These are phyloP conservation scores for Fraxinus americana DNA, from an alignment of 257 asterid species.

Conservation along the genomic window DNA sequence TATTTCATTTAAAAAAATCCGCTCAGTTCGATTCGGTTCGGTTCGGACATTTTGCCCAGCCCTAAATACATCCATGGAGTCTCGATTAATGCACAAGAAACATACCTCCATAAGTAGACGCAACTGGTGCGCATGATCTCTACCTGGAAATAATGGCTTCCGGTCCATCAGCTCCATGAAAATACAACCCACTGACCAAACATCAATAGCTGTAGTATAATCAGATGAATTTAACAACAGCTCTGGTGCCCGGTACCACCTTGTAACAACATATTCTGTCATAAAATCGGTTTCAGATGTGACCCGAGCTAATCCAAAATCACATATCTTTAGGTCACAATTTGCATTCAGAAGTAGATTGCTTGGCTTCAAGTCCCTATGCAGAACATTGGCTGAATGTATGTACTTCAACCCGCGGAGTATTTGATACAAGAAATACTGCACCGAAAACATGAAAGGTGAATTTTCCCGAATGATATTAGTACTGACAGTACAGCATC, in stretches of 20 bases:
- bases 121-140: conserved; percentile 96
- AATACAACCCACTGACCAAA: conserved; percentile 99
- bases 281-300: conserved; percentile 92
- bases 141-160: conserved; percentile 92
- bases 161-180: conserved; percentile 99
- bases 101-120: conserved; percentile 96
- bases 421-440: conserved; percentile 98
- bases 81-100: not conserved
- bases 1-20: too few relatives aligned
- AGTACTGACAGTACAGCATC: conserved; percentile 1
- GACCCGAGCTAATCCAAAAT: conserved; percentile 96
- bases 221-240: conserved; percentile 85
- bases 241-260: conserved; percentile 99
- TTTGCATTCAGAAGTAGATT: conserved; percentile 94
- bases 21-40: too few relatives aligned
- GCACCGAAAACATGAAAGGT: conserved; percentile 38
- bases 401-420: conserved; percentile 98
- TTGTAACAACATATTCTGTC: conserved; percentile 98
- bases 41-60: too few relatives aligned
- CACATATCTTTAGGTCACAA: conserved; percentile 96
- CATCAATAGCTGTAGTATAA: conserved; percentile 95
- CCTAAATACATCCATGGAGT: not conserved
- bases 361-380: conserved; percentile 96
- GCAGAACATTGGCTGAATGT: conserved; percentile 97
- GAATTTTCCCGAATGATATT: conserved; percentile 11